phyloP scores from a whole-genome alignment of 2,329 filamentous ascomycete species.

The Mycosphaerella arachidis region DNA sequence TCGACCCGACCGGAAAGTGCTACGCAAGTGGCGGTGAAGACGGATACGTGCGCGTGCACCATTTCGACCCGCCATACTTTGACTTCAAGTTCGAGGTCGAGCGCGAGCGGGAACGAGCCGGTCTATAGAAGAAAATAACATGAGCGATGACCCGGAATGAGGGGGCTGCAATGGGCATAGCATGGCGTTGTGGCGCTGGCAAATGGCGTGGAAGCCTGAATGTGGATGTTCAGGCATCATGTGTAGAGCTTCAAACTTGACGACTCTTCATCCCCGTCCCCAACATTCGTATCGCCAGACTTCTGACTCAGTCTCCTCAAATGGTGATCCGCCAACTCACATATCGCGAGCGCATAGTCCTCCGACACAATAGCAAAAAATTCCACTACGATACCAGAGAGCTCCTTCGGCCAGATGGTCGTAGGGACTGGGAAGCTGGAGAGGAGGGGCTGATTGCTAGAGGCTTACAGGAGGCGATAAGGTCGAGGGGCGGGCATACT shows the following conservation, averaged over 20 bases:
- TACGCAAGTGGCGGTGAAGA: conserved; percentile 97
- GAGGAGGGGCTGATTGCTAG: too few species aligned
- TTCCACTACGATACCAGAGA: too few species aligned
- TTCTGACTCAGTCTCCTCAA: neutral
- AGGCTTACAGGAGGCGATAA: too few species aligned
- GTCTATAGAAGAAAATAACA: conserved; percentile 15
- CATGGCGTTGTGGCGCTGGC: conserved; percentile 34
- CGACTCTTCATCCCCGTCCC: neutral
- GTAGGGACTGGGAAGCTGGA: too few species aligned
- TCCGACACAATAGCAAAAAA: too few species aligned
- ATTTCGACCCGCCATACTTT: conserved; percentile 98
- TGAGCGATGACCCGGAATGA: conserved; percentile 15
- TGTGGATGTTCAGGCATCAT: neutral
- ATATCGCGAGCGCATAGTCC: too few species aligned
- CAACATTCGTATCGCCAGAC: neutral
- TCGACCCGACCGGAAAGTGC: conserved; percentile 82
- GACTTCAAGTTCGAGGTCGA: conserved; percentile 99
- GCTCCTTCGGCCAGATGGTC: too few species aligned
- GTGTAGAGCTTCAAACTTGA: neutral
- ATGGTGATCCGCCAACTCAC: neutral
- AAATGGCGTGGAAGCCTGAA: neutral
- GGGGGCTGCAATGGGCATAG: conserved; percentile 35
- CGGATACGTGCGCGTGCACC: conserved; percentile 95
- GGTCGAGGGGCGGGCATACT: too few species aligned
- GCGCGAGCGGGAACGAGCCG: conserved; percentile 57